These are phyloP conservation scores for Phaeoacremonium minimum DNA, from an alignment of 2,329 filamentous ascomycete genomes.

Conservation along the genomic window DNA sequence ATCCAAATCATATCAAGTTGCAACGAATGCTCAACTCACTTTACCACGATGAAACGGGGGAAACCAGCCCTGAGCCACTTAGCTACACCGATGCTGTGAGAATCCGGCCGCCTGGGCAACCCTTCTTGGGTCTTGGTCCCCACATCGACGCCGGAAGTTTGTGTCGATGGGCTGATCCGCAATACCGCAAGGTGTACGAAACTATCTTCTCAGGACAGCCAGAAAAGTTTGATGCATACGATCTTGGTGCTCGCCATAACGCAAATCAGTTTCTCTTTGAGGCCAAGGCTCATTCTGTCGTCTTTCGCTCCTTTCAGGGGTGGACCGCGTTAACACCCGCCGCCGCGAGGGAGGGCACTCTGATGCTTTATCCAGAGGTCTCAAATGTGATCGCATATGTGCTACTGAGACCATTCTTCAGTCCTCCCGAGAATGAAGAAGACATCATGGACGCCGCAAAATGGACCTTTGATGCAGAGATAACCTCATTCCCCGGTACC, in stretches of 20 bases:
- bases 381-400: constrained; percentile 29
- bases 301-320: constrained; percentile 32
- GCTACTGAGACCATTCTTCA: constrained; percentile 35
- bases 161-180: constrained; percentile 33
- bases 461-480: constrained; percentile 27
- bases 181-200: constrained; percentile 30
- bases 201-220: constrained; percentile 30
- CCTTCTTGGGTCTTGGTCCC: constrained; percentile 34
- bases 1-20: constrained; percentile 29
- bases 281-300: constrained; percentile 28
- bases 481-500: constrained; percentile 31
- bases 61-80: constrained; percentile 26
- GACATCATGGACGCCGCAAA: constrained; percentile 29
- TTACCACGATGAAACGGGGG: constrained; percentile 26
- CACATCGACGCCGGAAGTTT: constrained; percentile 39
- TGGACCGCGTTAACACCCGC: constrained; percentile 35
- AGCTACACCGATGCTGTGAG: constrained; percentile 33
- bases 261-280: constrained; percentile 28
- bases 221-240: constrained; percentile 28
- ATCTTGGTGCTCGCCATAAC: constrained; percentile 25
- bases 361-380: constrained; percentile 34
- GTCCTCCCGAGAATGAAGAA: constrained; percentile 17
- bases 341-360: constrained; percentile 25
- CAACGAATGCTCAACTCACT: constrained; percentile 30
- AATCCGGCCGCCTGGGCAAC: constrained; percentile 28